A percentile compares a stretch with the other conserved stretches of the same genome.
Conservation (phyloP, 306 rosid genomes). For the Dryas octopetala region DNA sequence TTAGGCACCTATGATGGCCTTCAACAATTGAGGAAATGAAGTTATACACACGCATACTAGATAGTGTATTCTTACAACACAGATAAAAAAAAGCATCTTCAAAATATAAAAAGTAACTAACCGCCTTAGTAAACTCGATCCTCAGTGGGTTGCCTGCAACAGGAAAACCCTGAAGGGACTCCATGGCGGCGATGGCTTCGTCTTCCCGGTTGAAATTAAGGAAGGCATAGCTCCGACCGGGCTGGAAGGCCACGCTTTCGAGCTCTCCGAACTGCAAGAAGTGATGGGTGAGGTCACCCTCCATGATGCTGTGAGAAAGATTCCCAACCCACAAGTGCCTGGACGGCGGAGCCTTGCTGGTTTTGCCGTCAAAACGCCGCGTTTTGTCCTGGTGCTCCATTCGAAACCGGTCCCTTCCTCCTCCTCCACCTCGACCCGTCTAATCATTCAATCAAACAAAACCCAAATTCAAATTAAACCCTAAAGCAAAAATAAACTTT, state of each 20-base stretch:
- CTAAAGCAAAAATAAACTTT: not conserved
- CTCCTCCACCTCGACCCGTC: constrained; percentile 39
- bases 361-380: constrained; percentile 34
- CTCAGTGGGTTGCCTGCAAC: constrained; percentile 81
- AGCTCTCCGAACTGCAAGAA: constrained; percentile 70
- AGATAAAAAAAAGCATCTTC: constrained; percentile 30
- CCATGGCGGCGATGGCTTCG: constrained; percentile 79
- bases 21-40: not conserved
- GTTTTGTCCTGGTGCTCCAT: constrained; percentile 31
- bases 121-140: constrained; percentile 98
- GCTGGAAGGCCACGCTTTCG: constrained; percentile 80
- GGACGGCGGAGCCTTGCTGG: constrained; percentile 59
- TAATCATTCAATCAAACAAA: not conserved
- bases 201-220: constrained; percentile 70
- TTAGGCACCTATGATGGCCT: not conserved
- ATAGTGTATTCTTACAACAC: constrained; percentile 1
- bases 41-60: constrained; percentile 13
- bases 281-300: constrained; percentile 64
- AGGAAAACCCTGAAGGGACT: constrained; percentile 65
- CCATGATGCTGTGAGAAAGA: constrained; percentile 54
- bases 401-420: constrained; percentile 41
- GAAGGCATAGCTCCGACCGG: constrained; percentile 85
- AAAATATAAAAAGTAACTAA: constrained; percentile 72
- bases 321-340: constrained; percentile 94
- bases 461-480: not conserved